Conservation (phyloP, 1,139 yeast genomes). For the Yamadazyma triangularis region DNA sequence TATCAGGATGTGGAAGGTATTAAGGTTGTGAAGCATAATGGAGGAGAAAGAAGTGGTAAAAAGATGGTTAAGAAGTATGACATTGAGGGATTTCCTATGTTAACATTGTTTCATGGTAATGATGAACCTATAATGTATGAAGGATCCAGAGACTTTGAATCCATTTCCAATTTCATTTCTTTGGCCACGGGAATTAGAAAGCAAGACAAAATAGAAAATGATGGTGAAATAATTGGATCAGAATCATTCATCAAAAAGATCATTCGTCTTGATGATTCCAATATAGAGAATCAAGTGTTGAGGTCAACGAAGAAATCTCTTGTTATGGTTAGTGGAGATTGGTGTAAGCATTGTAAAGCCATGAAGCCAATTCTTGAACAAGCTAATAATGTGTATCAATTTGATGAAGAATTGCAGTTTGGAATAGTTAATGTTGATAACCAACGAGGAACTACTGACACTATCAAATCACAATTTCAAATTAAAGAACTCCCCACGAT, state of each 20-base stretch:
- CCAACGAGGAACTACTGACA: constrained; percentile 34
- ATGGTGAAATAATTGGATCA: constrained; percentile 11
- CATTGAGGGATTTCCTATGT: constrained; percentile 62
- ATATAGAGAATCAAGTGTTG: constrained; percentile 50
- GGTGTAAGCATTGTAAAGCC: constrained; percentile 77
- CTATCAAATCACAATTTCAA: constrained; percentile 37
- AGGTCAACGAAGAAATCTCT: constrained; percentile 56
- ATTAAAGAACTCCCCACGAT: constrained; percentile 52
- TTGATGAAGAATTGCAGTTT: constrained; percentile 46
- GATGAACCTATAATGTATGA: constrained; percentile 45
- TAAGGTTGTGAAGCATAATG: constrained; percentile 55
- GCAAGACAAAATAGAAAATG: background rate
- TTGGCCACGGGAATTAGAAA: constrained; percentile 23
- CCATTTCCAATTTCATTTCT: constrained; percentile 45
- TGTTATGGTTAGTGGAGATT: constrained; percentile 70
- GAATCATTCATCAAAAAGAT: constrained; percentile 1
- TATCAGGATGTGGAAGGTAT: constrained; percentile 46
- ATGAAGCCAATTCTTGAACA: constrained; percentile 60
- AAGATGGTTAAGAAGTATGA: constrained; percentile 52
- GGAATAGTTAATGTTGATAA: constrained; percentile 68
- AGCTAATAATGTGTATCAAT: constrained; percentile 47
- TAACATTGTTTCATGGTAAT: constrained; percentile 51
- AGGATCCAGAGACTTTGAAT: constrained; percentile 44
- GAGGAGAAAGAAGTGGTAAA: constrained; percentile 58
- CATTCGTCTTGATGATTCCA: constrained; percentile 32